These are phyloP conservation scores for Plantago rigida DNA, from an alignment of 305 asterid genomes.

Conservation along the genomic window DNA sequence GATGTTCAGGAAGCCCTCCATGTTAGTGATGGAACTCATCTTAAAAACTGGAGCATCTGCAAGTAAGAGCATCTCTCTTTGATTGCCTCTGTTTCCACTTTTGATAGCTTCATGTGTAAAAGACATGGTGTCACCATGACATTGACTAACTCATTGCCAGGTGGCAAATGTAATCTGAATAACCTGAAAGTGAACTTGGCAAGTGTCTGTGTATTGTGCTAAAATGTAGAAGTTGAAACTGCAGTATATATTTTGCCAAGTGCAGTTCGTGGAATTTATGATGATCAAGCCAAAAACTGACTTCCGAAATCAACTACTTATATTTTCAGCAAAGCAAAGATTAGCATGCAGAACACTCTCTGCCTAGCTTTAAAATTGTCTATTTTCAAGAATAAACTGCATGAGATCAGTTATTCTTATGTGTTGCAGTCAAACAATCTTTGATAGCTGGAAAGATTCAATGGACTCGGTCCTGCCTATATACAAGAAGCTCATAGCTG, in stretches of 20 bases:
- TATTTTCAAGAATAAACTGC: no score
- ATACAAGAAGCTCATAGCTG: conserved; percentile 68
- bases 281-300: no score
- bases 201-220: no score
- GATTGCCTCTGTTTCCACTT: not conserved
- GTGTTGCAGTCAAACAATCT: conserved; percentile 59
- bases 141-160: not conserved
- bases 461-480: conserved; percentile 70
- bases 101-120: not conserved
- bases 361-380: no score
- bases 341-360: no score
- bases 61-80: conserved; percentile 39
- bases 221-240: no score
- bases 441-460: conserved; percentile 45
- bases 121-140: not conserved
- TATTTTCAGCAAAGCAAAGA: no score
- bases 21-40: conserved; percentile 42
- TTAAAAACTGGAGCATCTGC: conserved; percentile 73
- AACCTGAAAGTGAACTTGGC: no score
- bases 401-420: not conserved
- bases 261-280: no score
- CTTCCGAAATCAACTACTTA: no score
- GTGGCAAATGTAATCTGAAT: no score
- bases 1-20: conserved; percentile 86
- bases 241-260: no score